These are phyloP conservation scores for Pyricularia sp. DNA, from an alignment of 2,329 filamentous ascomycete species.

Conservation along the genomic window DNA sequence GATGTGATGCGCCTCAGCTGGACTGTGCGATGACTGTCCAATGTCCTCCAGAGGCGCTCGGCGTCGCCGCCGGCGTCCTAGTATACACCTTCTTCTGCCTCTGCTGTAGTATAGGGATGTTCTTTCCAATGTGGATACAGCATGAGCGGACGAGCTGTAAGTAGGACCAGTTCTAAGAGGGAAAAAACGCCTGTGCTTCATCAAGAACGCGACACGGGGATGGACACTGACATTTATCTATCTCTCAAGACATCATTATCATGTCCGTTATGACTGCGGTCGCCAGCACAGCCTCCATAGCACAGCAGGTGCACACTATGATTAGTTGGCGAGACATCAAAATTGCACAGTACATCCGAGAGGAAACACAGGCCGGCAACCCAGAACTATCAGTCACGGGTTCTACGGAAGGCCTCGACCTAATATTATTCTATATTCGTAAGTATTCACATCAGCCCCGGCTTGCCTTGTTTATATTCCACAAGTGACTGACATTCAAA, in stretches of 20 bases:
- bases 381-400: conserved; percentile 33
- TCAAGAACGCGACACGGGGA: not conserved
- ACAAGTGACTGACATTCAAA: conserved; percentile 17
- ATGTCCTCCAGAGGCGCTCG: conserved; percentile 22
- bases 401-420: conserved; percentile 28
- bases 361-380: conserved; percentile 21
- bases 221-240: not conserved
- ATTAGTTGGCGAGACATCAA: conserved; percentile 29
- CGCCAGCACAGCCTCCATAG: conserved; percentile 26
- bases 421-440: conserved; percentile 39
- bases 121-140: conserved; percentile 28
- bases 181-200: not conserved
- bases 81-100: conserved; percentile 26
- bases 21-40: conserved; percentile 24
- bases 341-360: conserved; percentile 25
- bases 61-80: conserved; percentile 22
- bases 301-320: conserved; percentile 33
- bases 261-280: conserved; percentile 26
- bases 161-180: conserved; percentile 10
- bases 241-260: conserved; percentile 27
- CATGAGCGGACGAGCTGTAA: conserved; percentile 31
- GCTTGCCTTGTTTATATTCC: too few species aligned
- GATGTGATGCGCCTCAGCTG: conserved; percentile 3
- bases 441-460: conserved; percentile 13
- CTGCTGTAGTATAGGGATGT: conserved; percentile 19